Evolutionary conservation across 768 basidiomycete genomes (phyloP).

Genomic region (Leccinum arenicola): DNA sequence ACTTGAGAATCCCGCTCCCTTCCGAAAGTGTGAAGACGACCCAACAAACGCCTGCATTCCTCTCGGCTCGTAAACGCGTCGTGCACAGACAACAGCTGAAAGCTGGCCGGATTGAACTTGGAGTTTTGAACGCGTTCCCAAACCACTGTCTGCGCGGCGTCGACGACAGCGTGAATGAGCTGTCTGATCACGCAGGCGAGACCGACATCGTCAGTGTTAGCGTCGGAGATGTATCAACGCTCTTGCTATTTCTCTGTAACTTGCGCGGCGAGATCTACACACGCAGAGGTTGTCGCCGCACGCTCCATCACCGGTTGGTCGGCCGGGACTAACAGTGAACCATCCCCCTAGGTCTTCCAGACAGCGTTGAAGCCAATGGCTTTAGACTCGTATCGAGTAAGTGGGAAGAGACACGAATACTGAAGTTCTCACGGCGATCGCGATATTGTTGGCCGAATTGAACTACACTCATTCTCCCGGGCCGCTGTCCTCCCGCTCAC

Average conservation of each 20-base stretch:
- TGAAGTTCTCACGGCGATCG: no score
- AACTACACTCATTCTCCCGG: no score
- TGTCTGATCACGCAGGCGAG: conserved; percentile 46
- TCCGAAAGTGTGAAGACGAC: conserved; percentile 66
- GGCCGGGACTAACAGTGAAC: no score
- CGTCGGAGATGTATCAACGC: conserved; percentile 7
- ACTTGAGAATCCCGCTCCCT: conserved; percentile 68
- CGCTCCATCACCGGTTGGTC: no score
- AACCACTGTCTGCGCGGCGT: conserved; percentile 73
- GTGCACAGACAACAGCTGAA: conserved; percentile 54
- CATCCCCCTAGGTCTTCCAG: no score
- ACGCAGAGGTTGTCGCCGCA: conserved; percentile 23
- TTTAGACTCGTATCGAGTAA: no score
- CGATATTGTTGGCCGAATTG: no score
- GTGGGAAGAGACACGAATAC: no score
- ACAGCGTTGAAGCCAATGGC: no score
- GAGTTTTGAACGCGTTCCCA: conserved; percentile 70
- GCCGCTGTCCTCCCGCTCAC: no score
- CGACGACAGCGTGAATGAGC: conserved; percentile 42
- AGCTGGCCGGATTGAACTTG: conserved; percentile 61
- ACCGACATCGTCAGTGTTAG: conserved; percentile 16
- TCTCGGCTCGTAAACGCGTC: conserved; percentile 65
- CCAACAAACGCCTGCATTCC: conserved; percentile 72
- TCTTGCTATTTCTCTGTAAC: conserved; percentile 28
- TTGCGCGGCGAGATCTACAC: conserved; percentile 47